Evolutionary conservation across 2,329 filamentous ascomycete species (phyloP).

Genomic region (Rhinocladiella mackenziei): DNA sequence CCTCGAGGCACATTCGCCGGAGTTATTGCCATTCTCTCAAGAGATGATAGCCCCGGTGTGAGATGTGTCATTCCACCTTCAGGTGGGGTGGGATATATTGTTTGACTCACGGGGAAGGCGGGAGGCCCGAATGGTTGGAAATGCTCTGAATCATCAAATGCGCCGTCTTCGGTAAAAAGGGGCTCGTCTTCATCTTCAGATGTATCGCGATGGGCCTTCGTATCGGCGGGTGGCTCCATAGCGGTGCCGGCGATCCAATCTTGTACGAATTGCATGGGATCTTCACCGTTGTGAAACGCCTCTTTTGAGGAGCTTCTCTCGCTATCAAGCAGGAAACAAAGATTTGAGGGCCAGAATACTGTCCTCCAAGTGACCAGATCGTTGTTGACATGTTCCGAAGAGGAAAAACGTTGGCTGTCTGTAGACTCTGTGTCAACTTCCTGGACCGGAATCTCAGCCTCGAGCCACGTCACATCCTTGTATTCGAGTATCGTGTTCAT

Average conservation of each 20-base stretch:
- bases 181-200: slow-evolving; percentile 20
- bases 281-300: slow-evolving; percentile 20
- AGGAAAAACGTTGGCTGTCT: not conserved
- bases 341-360: slow-evolving; percentile 44
- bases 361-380: slow-evolving; percentile 37
- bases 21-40: slow-evolving; percentile 33
- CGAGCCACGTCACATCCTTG: slow-evolving; percentile 18
- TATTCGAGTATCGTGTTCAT: slow-evolving; percentile 3
- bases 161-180: slow-evolving; percentile 25
- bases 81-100: slow-evolving; percentile 53
- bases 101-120: slow-evolving; percentile 23
- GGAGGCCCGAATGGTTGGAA: slow-evolving; percentile 26
- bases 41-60: slow-evolving; percentile 30
- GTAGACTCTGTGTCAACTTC: slow-evolving; percentile 4
- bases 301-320: slow-evolving; percentile 23
- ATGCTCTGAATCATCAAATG: slow-evolving; percentile 27
- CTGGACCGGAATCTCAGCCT: slow-evolving; percentile 21
- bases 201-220: slow-evolving; percentile 2
- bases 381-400: slow-evolving; percentile 30
- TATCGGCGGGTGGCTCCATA: not conserved
- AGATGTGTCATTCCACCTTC: slow-evolving; percentile 42
- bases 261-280: slow-evolving; percentile 43
- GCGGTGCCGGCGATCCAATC: slow-evolving; percentile 37
- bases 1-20: slow-evolving; percentile 30
- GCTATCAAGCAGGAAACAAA: slow-evolving; percentile 39